These are phyloP conservation scores for Barbarea vulgaris DNA, from an alignment of 345 rosid species.

Conservation along the genomic window DNA sequence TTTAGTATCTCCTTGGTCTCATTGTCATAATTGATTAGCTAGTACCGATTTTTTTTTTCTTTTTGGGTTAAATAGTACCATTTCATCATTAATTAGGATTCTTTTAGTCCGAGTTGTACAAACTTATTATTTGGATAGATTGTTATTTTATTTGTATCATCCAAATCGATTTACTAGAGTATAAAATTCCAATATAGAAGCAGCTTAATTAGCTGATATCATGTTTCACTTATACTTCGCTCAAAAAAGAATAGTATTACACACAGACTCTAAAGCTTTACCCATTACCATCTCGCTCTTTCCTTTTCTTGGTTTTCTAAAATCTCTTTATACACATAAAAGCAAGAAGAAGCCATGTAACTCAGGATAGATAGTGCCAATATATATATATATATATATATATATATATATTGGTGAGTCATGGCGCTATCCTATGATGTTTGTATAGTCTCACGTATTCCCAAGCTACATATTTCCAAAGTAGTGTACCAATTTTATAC, in stretches of 20 bases:
- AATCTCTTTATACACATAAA: not conserved
- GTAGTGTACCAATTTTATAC: not conserved
- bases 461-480: not conserved
- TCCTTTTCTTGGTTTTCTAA: too few relatives aligned
- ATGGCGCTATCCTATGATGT: constrained; percentile 36
- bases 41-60: too few relatives aligned
- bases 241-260: not conserved
- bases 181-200: constrained; percentile 18
- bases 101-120: constrained; percentile 13
- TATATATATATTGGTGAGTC: too few relatives aligned
- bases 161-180: not conserved
- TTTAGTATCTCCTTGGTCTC: constrained; percentile 27
- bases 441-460: constrained; percentile 22
- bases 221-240: not conserved
- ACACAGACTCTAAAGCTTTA: too few relatives aligned
- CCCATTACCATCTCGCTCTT: not conserved
- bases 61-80: not conserved
- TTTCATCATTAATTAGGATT: constrained; percentile 3
- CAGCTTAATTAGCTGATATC: not conserved
- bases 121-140: constrained; percentile 21
- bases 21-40: not conserved
- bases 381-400: too few relatives aligned
- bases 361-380: too few relatives aligned
- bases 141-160: not conserved
- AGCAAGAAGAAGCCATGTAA: too few relatives aligned